These are phyloP conservation scores for Amaranthus hypochondriacus DNA, from an alignment of 148 eudicot genomes.

Conservation along the genomic window DNA sequence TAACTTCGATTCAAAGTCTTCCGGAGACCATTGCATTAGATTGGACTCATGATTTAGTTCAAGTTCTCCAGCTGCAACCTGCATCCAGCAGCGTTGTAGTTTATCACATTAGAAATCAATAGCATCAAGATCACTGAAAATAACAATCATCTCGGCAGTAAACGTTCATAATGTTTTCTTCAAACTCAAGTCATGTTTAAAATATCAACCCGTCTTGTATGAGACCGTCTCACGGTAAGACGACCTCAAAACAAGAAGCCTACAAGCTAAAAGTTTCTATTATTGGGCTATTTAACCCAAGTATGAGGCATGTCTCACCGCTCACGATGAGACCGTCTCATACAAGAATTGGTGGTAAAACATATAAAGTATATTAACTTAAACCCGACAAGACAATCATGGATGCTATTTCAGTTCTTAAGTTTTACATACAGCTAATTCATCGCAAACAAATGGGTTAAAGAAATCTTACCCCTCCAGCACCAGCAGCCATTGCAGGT, in stretches of 20 bases:
- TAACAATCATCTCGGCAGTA: background rate
- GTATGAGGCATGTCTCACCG: too few species aligned
- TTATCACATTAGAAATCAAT: background rate
- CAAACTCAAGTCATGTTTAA: background rate
- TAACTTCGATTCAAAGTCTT: conserved; percentile 88
- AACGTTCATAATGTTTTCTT: background rate
- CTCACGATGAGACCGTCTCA: too few species aligned
- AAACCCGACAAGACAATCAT: background rate
- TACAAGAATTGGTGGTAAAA: too few species aligned
- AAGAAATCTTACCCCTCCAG: conserved; percentile 73
- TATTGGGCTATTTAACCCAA: too few species aligned
- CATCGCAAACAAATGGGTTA: conserved; percentile 4
- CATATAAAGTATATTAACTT: background rate
- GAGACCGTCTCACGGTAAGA: too few species aligned
- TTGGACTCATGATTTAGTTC: conserved; percentile 71
- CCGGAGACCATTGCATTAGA: conserved; percentile 74
- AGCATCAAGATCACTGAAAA: background rate
- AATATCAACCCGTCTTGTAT: too few species aligned
- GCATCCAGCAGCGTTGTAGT: conserved; percentile 21
- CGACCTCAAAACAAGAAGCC: too few species aligned
- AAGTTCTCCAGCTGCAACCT: conserved; percentile 99
- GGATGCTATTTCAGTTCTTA: background rate
- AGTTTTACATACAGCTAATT: background rate
- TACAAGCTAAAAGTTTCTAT: too few species aligned
- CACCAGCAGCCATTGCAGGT: conserved; percentile 98